Evolutionary conservation across 2,329 filamentous ascomycete species (phyloP), one percentile per base, ranked within the genome.

Genomic region (Parasarocladium wereldwijsianum): DNA sequence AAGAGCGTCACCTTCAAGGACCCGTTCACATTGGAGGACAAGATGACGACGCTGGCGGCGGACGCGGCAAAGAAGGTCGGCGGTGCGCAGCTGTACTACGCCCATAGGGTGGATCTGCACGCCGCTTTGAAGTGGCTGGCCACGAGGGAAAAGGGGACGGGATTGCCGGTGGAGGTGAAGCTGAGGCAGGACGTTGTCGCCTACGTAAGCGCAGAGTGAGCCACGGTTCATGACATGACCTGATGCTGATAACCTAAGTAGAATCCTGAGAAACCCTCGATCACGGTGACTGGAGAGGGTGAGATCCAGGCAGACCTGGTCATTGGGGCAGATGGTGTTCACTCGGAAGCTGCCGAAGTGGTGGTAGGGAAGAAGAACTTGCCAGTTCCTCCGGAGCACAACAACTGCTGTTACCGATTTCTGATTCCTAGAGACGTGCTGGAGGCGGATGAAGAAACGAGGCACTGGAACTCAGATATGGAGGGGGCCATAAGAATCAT

Each of bases 271-370:
- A 49, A 18, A 30, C 44, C 1, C 38, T 36, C 3, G 31, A 31
- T 10, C 0, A 45, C 45, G 0, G 43, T 52, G 3, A 42, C 39
- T 1, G 38, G 58, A 5, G 34, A 33, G 5, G 36, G 40, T n/a
- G 54, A n/a, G 52, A 3, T 31, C 41, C 4, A 34, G 39, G 9
- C 34, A 52, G 57, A 63, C 34, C 34, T 62, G 3, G 47, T 63
- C 12, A 44, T 64, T 20, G 57, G 52, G 4, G 58, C 60, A 3
- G 60, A 65, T 36, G 61, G 61, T 5, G 41, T 58, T 11, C 56
- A 58, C 29, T 53, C 49, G 10, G 31, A 39, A 6, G 52, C 43
- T 9, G 36, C 42, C 5, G 40, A 50, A 31, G 35, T 36, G 4
- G 37, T 54, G 5, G 31, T 49, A 12, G 50, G 47, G 15, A 29